Conservation (phyloP, 2,329 filamentous ascomycete species). For the Neocatenulostroma microsporum region DNA sequence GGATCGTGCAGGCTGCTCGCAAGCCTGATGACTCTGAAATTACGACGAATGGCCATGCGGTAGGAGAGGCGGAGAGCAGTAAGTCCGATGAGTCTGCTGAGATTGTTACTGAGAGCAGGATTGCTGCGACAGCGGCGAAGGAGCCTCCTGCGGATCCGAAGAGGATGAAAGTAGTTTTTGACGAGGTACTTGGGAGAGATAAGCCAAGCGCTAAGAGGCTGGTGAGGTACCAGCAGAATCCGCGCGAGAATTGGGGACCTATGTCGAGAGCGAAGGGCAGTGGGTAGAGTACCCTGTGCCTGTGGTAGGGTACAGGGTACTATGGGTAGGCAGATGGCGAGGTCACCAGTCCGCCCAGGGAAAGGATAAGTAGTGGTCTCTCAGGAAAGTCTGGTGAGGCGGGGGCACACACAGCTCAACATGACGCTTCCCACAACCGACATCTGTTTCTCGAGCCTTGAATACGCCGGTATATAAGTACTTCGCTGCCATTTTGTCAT, state of each 20-base stretch:
- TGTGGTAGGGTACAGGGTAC: too few species aligned
- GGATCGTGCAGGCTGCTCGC: constrained; percentile 42
- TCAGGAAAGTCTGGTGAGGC: too few species aligned
- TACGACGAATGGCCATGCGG: constrained; percentile 18
- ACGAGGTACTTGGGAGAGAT: constrained; percentile 69
- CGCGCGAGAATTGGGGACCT: constrained; percentile 88
- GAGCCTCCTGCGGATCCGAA: constrained; percentile 21
- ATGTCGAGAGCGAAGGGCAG: constrained; percentile 48
- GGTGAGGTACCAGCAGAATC: constrained; percentile 84
- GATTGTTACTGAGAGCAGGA: constrained; percentile 12
- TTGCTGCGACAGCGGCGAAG: constrained; percentile 3
- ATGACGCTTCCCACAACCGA: too few species aligned
- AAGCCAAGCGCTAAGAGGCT: constrained; percentile 55
- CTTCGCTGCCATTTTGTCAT: too few species aligned
- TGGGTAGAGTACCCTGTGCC: constrained; percentile 40
- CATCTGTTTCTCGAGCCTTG: too few species aligned
- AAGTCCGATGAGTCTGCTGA: constrained; percentile 10
- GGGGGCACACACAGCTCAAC: too few species aligned
- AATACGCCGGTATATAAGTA: too few species aligned
- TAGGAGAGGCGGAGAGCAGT: constrained; percentile 2
- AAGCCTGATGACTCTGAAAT: constrained; percentile 32
- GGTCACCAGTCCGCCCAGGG: too few species aligned
- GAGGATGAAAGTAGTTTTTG: constrained; percentile 62
- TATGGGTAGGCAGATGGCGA: too few species aligned
- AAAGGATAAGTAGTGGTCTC: too few species aligned